These are phyloP conservation scores for Debaryomycetaceae sp. DNA, from an alignment of 1,139 yeast species.

Conservation along the genomic window DNA sequence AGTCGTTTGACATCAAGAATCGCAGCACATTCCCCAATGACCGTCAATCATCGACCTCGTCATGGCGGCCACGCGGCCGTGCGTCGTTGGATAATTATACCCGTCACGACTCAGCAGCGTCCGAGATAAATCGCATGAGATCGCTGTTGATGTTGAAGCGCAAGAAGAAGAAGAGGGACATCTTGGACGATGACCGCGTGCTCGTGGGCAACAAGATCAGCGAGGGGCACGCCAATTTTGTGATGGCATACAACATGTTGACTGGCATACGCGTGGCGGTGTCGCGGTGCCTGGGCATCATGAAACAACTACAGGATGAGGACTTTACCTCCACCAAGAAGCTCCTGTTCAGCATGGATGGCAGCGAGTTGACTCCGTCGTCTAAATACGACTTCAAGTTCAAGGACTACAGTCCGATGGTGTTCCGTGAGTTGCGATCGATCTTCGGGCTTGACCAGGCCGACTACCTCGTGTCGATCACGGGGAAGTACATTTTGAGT, in stretches of 20 bases:
- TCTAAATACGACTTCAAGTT: slow-evolving; percentile 94
- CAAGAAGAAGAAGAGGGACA: slow-evolving; percentile 36
- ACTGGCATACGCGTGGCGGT: slow-evolving; percentile 97
- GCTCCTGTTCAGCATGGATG: slow-evolving; percentile 80
- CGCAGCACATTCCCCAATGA: too few relatives aligned
- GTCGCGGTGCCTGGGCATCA: slow-evolving; percentile 83
- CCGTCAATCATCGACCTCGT: too few relatives aligned
- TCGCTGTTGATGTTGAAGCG: slow-evolving; percentile 40
- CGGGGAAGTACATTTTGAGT: slow-evolving; percentile 87
- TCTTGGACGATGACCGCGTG: slow-evolving; percentile 58
- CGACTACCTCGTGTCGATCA: slow-evolving; percentile 86
- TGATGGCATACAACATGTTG: slow-evolving; percentile 94
- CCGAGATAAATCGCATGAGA: slow-evolving; percentile 42
- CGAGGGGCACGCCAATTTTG: slow-evolving; percentile 90
- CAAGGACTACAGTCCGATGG: slow-evolving; percentile 94
- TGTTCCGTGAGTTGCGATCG: slow-evolving; percentile 78
- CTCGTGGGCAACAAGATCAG: slow-evolving; percentile 77
- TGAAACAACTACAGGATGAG: slow-evolving; percentile 62
- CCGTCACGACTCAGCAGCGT: slow-evolving; percentile 23
- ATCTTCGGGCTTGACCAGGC: slow-evolving; percentile 90
- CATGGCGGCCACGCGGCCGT: too few relatives aligned
- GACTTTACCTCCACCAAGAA: slow-evolving; percentile 75
- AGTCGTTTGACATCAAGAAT: neutral
- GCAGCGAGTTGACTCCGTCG: slow-evolving; percentile 86
- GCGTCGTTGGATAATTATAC: slow-evolving; percentile 5